These are phyloP conservation scores for Trichophyton simii DNA, from an alignment of 2,329 filamentous ascomycete species.

Conservation along the genomic window DNA sequence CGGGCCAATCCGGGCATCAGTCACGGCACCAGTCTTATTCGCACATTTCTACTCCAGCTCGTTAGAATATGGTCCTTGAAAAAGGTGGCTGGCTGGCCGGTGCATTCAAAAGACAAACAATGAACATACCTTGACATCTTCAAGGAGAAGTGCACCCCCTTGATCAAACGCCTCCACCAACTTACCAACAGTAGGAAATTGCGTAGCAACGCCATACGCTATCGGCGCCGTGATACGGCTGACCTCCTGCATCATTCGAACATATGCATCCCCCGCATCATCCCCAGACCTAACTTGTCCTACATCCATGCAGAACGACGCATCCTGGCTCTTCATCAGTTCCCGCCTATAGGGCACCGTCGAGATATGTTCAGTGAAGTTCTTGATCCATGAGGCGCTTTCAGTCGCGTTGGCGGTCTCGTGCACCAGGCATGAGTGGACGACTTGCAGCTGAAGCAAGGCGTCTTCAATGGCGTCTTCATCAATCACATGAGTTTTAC, in stretches of 20 bases:
- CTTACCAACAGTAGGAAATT: constrained; percentile 47
- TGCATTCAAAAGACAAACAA: background rate
- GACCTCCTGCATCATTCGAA: constrained; percentile 65
- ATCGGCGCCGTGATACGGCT: constrained; percentile 58
- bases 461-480: constrained; percentile 60
- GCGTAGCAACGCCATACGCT: constrained; percentile 53
- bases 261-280: constrained; percentile 52
- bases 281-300: constrained; percentile 64
- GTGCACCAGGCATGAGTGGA: constrained; percentile 55
- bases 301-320: constrained; percentile 63
- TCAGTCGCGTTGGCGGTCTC: constrained; percentile 51
- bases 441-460: constrained; percentile 55
- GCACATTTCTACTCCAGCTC: constrained; percentile 31
- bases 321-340: constrained; percentile 36
- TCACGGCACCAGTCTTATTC: constrained; percentile 35
- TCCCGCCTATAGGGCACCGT: constrained; percentile 56
- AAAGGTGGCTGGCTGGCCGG: background rate
- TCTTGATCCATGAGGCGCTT: constrained; percentile 58
- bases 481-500: constrained; percentile 44
- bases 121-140: constrained; percentile 40
- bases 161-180: constrained; percentile 48
- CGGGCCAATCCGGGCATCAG: constrained; percentile 36
- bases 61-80: background rate
- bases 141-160: constrained; percentile 49
- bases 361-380: constrained; percentile 67